Evolutionary conservation across 768 basidiomycete species (phyloP), one percentile per base, ranked within the genome.

Genomic region (Pulveroboletus ravenelii): DNA sequence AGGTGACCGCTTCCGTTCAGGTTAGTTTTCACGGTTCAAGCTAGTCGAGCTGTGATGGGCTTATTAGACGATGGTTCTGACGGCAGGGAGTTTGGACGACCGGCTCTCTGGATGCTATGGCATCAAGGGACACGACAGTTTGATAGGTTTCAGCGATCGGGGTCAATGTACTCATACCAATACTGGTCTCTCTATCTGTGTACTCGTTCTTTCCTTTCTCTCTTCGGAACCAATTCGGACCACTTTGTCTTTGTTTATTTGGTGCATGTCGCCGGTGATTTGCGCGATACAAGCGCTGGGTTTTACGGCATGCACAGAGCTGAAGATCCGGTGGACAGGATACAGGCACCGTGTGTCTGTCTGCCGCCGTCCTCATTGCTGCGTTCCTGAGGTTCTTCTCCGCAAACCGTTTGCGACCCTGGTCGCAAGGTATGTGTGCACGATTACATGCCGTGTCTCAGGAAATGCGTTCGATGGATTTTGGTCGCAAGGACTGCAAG

Each of bases 401-500:
- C 34, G 34, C 34, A 35, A 6, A 14, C 15, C 6, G 34, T 5
- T 14, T 5, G 7, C 13, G 15, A 35, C 34, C 14, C 14, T 5
- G 2, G 7, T 35, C 7, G 34, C 34, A 35, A 35, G 34, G 34
- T 35, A n/a, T 15, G 34, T 35, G 34, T 6, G 6, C 15, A 35
- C 15, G 34, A 7, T 32, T 31, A 10, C 12, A 6, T 13, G 13
- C 31, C 34, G 1, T 35, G 34, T 15, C 14, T 14, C 14, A 7
- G 34, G 34, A 35, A 6, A 35, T n/a, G 14, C 14, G 7, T n/a
- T 10, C n/a, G 34, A 34, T 31, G 31, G 6, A 31, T 20, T 8
- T 27, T 29, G 17, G 10, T 14, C 1, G 9, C 30, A 47, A 61
- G 60, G 2, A 58, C 49, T 4, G 17, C 23, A 6, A 31, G 45